Percentiles rank a stretch among this genome's conserved stretches.
Conservation (phyloP, 768 basidiomycete species). For the Phallus indusiatus region DNA sequence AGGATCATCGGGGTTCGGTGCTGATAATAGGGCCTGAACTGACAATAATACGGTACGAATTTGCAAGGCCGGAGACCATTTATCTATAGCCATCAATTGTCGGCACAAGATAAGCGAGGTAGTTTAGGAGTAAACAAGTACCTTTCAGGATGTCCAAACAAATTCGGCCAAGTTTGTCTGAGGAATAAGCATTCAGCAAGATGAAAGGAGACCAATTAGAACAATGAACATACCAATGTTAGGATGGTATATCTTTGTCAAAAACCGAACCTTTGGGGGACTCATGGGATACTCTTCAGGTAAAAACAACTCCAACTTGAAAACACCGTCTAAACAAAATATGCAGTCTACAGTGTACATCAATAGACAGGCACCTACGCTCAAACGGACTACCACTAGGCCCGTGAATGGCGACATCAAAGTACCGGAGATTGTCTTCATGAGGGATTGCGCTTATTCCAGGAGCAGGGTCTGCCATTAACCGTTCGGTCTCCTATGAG, state of each 20-base stretch:
- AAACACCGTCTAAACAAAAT: slow-evolving; percentile 61
- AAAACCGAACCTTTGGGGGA: slow-evolving; percentile 94
- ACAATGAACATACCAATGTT: slow-evolving; percentile 76
- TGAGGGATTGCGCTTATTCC: slow-evolving; percentile 94
- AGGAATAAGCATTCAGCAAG: neutral
- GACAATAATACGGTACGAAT: slow-evolving; percentile 97
- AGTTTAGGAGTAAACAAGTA: slow-evolving; percentile 21
- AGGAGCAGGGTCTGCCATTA: slow-evolving; percentile 93
- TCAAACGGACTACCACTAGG: slow-evolving; percentile 91
- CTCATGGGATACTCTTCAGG: slow-evolving; percentile 99
- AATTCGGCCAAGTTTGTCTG: slow-evolving; percentile 97
- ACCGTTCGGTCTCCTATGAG: slow-evolving; percentile 87
- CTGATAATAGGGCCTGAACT: slow-evolving; percentile 90
- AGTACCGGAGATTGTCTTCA: slow-evolving; percentile 96
- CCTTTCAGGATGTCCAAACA: slow-evolving; percentile 98
- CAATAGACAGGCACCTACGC: slow-evolving; percentile 42
- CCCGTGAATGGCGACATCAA: slow-evolving; percentile 95
- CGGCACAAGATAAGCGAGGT: neutral
- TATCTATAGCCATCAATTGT: slow-evolving; percentile 44
- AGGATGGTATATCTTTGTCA: slow-evolving; percentile 98
- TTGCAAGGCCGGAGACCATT: slow-evolving; percentile 98
- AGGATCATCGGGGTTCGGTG: slow-evolving; percentile 95
- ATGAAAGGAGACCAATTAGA: neutral
- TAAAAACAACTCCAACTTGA: slow-evolving; percentile 94
- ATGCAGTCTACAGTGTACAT: slow-evolving; percentile 3